Percentiles rank a stretch among this genome's conserved stretches.
Evolutionary conservation across 768 basidiomycete species (phyloP).

Genomic region (Scleroderma bovista): DNA sequence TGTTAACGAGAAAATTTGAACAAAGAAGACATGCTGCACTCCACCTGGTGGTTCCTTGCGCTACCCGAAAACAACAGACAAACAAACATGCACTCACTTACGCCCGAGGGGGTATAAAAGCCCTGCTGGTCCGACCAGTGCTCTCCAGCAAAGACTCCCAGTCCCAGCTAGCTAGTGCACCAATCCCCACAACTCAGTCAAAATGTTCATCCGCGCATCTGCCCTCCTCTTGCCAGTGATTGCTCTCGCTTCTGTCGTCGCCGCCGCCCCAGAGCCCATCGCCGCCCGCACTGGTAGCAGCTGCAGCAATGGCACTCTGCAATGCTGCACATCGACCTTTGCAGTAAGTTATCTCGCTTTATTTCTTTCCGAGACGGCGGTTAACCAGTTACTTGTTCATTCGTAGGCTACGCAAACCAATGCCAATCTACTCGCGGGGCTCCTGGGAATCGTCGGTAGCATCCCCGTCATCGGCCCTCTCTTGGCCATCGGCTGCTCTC

Average conservation of each 20-base stretch:
- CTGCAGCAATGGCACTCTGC: conserved; percentile 25
- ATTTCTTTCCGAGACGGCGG: neutral
- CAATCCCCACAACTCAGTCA: neutral
- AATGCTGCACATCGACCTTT: conserved; percentile 20
- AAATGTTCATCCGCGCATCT: neutral
- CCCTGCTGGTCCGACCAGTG: neutral
- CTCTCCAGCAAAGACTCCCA: neutral
- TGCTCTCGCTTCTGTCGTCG: neutral
- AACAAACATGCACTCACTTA: too few species aligned
- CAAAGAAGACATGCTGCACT: too few species aligned
- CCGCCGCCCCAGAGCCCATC: neutral
- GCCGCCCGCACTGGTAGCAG: conserved; percentile 2
- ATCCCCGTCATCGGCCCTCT: too few species aligned
- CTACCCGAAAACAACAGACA: too few species aligned
- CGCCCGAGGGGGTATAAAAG: too few species aligned
- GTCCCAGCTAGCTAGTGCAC: neutral
- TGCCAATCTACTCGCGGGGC: neutral
- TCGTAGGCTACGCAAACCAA: too few species aligned
- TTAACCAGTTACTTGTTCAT: neutral
- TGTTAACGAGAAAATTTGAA: too few species aligned
- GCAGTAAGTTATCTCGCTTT: neutral
- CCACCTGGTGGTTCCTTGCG: too few species aligned
- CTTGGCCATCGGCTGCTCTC: conserved; percentile 34
- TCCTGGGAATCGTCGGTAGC: neutral
- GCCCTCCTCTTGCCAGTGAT: neutral